Conservation (phyloP, 208 protist species). For the Crithidia fasciculata region DNA sequence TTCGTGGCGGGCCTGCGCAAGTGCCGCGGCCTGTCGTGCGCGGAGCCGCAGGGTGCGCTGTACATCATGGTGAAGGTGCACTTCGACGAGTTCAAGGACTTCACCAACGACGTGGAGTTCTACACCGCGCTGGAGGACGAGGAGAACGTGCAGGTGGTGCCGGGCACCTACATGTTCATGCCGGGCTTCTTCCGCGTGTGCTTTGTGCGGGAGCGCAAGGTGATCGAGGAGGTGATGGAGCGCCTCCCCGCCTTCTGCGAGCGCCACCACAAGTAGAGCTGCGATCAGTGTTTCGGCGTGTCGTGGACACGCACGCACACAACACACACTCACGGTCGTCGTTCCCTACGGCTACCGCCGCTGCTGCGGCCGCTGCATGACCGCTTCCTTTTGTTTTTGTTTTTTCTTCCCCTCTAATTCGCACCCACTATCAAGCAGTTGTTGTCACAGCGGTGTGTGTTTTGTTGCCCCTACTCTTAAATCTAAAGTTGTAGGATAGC, state of each 20-base stretch:
- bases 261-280: slow-evolving; percentile 45
- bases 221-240: slow-evolving; percentile 79
- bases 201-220: slow-evolving; percentile 59
- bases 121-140: slow-evolving; percentile 77
- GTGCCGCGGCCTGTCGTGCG: slow-evolving; percentile 51
- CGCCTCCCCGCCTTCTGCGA: slow-evolving; percentile 81
- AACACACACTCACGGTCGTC: neutral
- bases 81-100: slow-evolving; percentile 70
- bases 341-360: too few relatives aligned
- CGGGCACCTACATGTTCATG: slow-evolving; percentile 83
- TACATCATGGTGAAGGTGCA: slow-evolving; percentile 92
- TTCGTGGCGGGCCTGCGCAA: slow-evolving; percentile 42
- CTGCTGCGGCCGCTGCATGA: too few relatives aligned
- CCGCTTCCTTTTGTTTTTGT: too few relatives aligned
- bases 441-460: too few relatives aligned
- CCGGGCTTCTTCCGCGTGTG: slow-evolving; percentile 80
- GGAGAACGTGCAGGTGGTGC: slow-evolving; percentile 90
- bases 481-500: too few relatives aligned
- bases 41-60: slow-evolving; percentile 83
- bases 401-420: too few relatives aligned
- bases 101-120: slow-evolving; percentile 82
- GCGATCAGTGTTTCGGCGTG: too few relatives aligned
- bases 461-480: too few relatives aligned
- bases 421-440: too few relatives aligned
- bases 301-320: neutral